phyloP scores from a whole-genome alignment of 192 early-diverging fungal species.

The Coemansia sp. region DNA sequence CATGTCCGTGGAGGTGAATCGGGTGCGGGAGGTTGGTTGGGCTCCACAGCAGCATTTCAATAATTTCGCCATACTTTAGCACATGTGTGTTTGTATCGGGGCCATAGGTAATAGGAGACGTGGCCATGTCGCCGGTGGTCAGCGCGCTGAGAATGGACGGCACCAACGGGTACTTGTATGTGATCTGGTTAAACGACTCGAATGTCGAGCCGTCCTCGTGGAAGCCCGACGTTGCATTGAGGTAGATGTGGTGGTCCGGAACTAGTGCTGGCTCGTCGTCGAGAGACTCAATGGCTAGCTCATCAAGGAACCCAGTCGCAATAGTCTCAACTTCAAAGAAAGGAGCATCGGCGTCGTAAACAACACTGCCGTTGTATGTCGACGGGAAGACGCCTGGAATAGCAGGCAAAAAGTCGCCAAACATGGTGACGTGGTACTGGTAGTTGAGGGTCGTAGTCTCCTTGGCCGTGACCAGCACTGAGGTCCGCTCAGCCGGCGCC shows the following conservation, averaged over 20 bases:
- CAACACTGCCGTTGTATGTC: slow-evolving; percentile 58
- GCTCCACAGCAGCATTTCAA: slow-evolving; percentile 76
- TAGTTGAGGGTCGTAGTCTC: slow-evolving; percentile 61
- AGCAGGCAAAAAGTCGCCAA: slow-evolving; percentile 65
- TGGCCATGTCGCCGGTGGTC: slow-evolving; percentile 56
- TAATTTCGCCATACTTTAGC: slow-evolving; percentile 58
- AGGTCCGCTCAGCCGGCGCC: slow-evolving; percentile 71
- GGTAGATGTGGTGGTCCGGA: slow-evolving; percentile 54
- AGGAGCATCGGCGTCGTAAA: slow-evolving; percentile 38
- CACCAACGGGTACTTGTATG: slow-evolving; percentile 60
- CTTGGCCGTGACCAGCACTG: slow-evolving; percentile 72
- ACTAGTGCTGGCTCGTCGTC: slow-evolving; percentile 44
- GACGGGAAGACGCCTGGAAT: slow-evolving; percentile 57
- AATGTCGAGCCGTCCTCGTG: background rate
- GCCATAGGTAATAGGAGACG: slow-evolving; percentile 63
- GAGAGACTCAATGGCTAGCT: slow-evolving; percentile 56
- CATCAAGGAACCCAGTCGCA: slow-evolving; percentile 34
- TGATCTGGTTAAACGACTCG: background rate
- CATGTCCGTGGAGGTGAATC: slow-evolving; percentile 84
- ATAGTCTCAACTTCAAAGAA: slow-evolving; percentile 13
- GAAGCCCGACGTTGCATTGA: slow-evolving; percentile 55
- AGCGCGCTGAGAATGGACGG: slow-evolving; percentile 67
- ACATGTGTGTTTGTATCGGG: slow-evolving; percentile 63
- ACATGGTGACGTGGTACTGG: slow-evolving; percentile 68
- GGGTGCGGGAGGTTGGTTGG: slow-evolving; percentile 63